Evolutionary conservation across 768 basidiomycete species (phyloP), one percentile per base, ranked within the genome.

Genomic region (Porpolomopsis calyptriformis): DNA sequence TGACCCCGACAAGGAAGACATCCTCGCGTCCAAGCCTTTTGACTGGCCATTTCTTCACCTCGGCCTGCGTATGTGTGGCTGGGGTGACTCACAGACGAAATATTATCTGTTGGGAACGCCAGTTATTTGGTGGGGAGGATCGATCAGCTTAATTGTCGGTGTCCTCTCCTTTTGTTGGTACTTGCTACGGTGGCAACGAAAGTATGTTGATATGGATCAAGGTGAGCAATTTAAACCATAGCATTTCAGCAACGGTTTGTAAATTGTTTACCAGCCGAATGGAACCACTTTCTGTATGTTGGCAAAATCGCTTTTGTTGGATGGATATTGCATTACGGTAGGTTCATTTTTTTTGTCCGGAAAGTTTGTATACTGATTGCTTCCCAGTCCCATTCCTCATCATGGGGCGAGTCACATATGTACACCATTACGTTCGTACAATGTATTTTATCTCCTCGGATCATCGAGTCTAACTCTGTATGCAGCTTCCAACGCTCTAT

Each of bases 1-100:
- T 1, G 92, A 99, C 57, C 91, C 94, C 0, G 96, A 99, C 71
- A 98, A 98, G 66, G 90, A 94, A 55, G 96, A 99, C 60, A 90
- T 97, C 58, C 79, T 99, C 43, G 96, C 94, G 0, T 94, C 91
- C 26, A 78, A 76, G 54, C 93, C 94, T 0, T 74, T 76, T 31
- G 93, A 98, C 57, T 99, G 96, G 94, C 94, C 94, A 0, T 81
- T 86, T 67, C 69, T 97, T 33, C 79, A 78, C 38, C 73, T 93
- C 12, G 94, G 94, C 19, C 64, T 99, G 58, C 76, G 94, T 16
- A 99, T 99, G 94, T 96, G 93, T 55, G 94, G 92, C 0, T 98
- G 94, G 94, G 85, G 82, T 2, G 85, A 92, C 50, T 52, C 57
- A 6, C 87, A 90, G 59, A 67, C 77, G 53, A 99, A 99, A 65